Evolutionary conservation across 1,139 yeast genomes (phyloP).

Genomic region (Yarrowia galli): DNA sequence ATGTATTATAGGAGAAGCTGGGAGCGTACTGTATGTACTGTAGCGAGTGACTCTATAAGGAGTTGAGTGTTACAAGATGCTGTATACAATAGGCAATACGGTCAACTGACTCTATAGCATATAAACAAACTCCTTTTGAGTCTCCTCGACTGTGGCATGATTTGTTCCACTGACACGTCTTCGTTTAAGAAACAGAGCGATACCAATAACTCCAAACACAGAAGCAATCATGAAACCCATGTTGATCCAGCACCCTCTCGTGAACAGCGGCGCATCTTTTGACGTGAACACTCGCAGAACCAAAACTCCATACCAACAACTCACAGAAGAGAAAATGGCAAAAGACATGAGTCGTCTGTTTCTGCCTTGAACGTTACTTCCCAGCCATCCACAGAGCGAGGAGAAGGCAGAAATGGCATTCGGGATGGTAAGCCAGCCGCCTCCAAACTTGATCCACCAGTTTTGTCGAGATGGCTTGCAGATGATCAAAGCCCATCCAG

Average conservation of each 20-base stretch:
- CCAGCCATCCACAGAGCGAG: not conserved
- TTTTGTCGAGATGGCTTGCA: not conserved
- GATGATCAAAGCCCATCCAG: not conserved
- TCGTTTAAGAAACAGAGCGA: not conserved
- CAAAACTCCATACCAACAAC: constrained; percentile 13
- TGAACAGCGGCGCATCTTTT: not conserved
- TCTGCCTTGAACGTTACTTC: constrained; percentile 19
- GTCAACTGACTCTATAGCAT: too few species aligned
- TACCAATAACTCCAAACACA: not conserved
- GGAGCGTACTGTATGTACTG: too few species aligned
- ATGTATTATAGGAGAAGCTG: constrained; percentile 13
- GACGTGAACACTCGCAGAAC: constrained; percentile 4
- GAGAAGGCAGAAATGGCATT: not conserved
- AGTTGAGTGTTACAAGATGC: too few species aligned
- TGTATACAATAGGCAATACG: too few species aligned
- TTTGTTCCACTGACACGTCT: not conserved
- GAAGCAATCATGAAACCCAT: constrained; percentile 13
- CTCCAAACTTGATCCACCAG: constrained; percentile 24
- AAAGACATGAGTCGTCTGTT: constrained; percentile 6
- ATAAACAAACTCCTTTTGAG: constrained; percentile 5
- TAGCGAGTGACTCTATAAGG: too few species aligned
- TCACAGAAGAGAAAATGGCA: constrained; percentile 4
- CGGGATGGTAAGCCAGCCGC: constrained; percentile 12
- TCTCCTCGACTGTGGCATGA: not conserved
- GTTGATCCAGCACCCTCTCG: constrained; percentile 2